Evolutionary conservation across 495 filamentous ascomycete species (phyloP), one percentile per base, ranked within the genome.

Genomic region (Podospora bellae-mahoneyi): DNA sequence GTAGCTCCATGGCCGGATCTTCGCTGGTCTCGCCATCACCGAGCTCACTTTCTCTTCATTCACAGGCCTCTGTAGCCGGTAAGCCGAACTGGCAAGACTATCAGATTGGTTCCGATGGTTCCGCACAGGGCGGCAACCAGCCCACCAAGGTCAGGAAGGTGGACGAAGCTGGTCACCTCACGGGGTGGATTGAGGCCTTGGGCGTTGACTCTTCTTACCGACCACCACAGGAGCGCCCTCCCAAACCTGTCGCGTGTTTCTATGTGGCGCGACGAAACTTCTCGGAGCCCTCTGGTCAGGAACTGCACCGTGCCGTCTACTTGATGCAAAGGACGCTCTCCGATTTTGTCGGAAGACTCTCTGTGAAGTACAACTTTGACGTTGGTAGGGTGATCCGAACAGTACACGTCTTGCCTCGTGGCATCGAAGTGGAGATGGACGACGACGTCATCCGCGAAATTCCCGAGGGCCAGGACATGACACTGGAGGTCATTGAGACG

Each of bases 401-500:
- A 1, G 76, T 97, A 26, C 91, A 84, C 48, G 81, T 94, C 66
- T 89, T 90, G 27, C 78, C 85, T 26, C 86, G 86, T 66, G 92
- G 93, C 0, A 76, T 97, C 4, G 86, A 91, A 70, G 89, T 99
- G 59, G 88, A 94, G 75, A 84, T 98, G 64, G 95, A 99, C 76
- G 92, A 99, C 69, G 93, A 97, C 60, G 88, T 95, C 32, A 88
- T 99, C 20, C 85, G 85, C n/a, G 90, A 93, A 76, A 83, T 98
- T 18, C 84, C 88, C 0, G 95, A 99, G 79, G 93, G 94, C 7
- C 92, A 97, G 74, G 94, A 97, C 73, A 94, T 99, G 89, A 84
- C 71, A 2, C 77, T 87, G 60, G 83, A 86, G 65, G 73, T 87
- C 39, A 69, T 67, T 9, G 79, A 84, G 61, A 69, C 85, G 15